Conservation (phyloP, 805 yeast species). For the Starmerella vitae region DNA sequence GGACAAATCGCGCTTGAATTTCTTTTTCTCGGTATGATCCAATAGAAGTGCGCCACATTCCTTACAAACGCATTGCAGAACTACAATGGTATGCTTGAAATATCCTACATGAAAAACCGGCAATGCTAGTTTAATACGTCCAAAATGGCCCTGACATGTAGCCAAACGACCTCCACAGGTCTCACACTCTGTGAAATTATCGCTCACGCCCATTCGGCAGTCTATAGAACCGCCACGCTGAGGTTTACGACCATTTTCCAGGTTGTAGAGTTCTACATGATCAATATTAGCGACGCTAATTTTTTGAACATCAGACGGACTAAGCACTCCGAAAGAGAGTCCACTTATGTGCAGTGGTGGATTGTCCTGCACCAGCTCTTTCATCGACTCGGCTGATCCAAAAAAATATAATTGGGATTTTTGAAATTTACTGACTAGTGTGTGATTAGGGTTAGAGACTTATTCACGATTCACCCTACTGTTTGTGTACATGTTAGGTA, state of each 20-base stretch:
- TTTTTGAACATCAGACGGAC: slow-evolving; percentile 78
- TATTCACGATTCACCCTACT: too few species aligned
- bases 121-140: slow-evolving; percentile 79
- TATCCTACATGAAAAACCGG: slow-evolving; percentile 98
- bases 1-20: slow-evolving; percentile 63
- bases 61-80: slow-evolving; percentile 82
- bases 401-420: slow-evolving; percentile 2
- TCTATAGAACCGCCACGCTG: slow-evolving; percentile 80
- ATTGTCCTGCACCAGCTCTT: slow-evolving; percentile 43
- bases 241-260: slow-evolving; percentile 79
- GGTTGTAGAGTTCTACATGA: slow-evolving; percentile 80
- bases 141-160: slow-evolving; percentile 96
- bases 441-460: too few species aligned
- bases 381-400: slow-evolving; percentile 23
- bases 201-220: slow-evolving; percentile 84
- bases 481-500: too few species aligned
- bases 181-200: slow-evolving; percentile 69
- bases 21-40: slow-evolving; percentile 56
- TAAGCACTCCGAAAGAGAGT: slow-evolving; percentile 82
- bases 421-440: too few species aligned
- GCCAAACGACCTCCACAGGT: slow-evolving; percentile 90
- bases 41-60: slow-evolving; percentile 67
- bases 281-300: slow-evolving; percentile 90
- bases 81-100: slow-evolving; percentile 78
- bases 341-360: slow-evolving; percentile 87